A percentile compares a stretch with the other conserved stretches of the same genome.
phyloP scores from a whole-genome alignment of 805 yeast genomes.

The Metschnikowia henanensis region DNA sequence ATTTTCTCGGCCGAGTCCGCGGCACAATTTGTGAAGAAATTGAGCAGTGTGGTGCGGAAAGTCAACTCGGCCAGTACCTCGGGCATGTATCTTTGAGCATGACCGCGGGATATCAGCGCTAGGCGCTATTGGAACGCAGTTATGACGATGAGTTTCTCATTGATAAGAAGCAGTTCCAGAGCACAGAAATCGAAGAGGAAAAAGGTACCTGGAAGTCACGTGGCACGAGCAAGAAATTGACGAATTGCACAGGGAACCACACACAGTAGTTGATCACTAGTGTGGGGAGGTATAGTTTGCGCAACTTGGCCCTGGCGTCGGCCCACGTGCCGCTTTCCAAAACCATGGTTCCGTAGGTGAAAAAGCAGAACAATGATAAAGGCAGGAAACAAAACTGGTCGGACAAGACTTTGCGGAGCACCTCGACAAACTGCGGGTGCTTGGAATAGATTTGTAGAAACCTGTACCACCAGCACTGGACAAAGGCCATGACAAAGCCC shows the following conservation, averaged over 20 bases:
- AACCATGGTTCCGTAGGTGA: constrained; percentile 79
- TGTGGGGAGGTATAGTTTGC: constrained; percentile 65
- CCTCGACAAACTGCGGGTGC: constrained; percentile 83
- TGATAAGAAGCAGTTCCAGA: constrained; percentile 93
- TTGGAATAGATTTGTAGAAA: constrained; percentile 79
- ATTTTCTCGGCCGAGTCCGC: constrained; percentile 5
- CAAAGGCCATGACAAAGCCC: constrained; percentile 83
- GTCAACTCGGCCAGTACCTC: constrained; percentile 26
- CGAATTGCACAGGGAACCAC: constrained; percentile 83
- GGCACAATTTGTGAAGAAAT: constrained; percentile 12
- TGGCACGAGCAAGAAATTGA: constrained; percentile 72
- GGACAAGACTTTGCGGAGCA: constrained; percentile 80
- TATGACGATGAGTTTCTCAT: constrained; percentile 52
- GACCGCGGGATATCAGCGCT: no score
- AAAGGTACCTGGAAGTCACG: constrained; percentile 84
- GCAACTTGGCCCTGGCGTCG: constrained; percentile 63
- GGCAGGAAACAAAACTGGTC: constrained; percentile 94
- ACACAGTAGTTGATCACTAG: constrained; percentile 65
- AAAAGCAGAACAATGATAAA: constrained; percentile 73
- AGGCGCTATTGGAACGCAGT: no score
- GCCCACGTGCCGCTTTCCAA: constrained; percentile 71
- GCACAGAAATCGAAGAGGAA: constrained; percentile 78
- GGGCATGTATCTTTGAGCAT: constrained; percentile 30
- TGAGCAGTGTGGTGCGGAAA: constrained; percentile 24
- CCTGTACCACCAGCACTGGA: constrained; percentile 88